These are phyloP conservation scores for Erodium trifolium DNA, from an alignment of 441 rosid genomes.

Conservation along the genomic window DNA sequence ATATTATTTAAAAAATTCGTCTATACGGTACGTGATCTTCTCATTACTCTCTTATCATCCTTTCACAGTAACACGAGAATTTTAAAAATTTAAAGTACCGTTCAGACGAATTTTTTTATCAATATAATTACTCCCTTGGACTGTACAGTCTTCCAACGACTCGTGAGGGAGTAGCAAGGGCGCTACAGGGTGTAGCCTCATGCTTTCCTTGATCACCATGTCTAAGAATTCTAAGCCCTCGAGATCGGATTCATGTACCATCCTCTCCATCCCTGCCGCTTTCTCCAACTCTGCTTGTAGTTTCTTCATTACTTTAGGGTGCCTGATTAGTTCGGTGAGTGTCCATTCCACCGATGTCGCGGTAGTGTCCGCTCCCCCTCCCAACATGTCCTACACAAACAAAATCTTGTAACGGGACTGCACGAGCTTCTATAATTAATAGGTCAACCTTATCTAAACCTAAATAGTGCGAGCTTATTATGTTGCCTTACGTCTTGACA, in stretches of 20 bases:
- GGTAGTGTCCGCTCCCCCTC: conserved; percentile 31
- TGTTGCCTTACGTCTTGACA: too few relatives aligned
- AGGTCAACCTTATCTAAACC: too few relatives aligned
- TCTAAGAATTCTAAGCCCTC: conserved; percentile 25
- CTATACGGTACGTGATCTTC: too few relatives aligned
- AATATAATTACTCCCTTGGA: too few relatives aligned
- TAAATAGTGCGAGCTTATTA: too few relatives aligned
- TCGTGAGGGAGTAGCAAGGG: conserved; percentile 32
- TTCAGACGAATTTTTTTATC: too few relatives aligned
- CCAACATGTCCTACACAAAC: conserved; percentile 32
- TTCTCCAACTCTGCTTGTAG: conserved; percentile 31
- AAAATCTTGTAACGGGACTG: neutral
- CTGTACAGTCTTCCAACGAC: conserved; percentile 23
- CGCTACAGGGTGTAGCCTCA: conserved; percentile 32
- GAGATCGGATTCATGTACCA: conserved; percentile 35
- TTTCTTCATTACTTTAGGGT: conserved; percentile 28
- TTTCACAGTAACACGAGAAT: too few relatives aligned
- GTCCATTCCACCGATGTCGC: conserved; percentile 35
- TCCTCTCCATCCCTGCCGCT: conserved; percentile 26
- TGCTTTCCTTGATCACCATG: conserved; percentile 34
- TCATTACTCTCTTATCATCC: too few relatives aligned
- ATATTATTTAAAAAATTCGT: too few relatives aligned
- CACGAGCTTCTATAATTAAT: too few relatives aligned
- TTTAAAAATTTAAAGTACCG: too few relatives aligned
- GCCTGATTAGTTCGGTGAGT: conserved; percentile 27